Conservation (phyloP, 2,329 filamentous ascomycete species). For the Trichoderma lentiforme region DNA sequence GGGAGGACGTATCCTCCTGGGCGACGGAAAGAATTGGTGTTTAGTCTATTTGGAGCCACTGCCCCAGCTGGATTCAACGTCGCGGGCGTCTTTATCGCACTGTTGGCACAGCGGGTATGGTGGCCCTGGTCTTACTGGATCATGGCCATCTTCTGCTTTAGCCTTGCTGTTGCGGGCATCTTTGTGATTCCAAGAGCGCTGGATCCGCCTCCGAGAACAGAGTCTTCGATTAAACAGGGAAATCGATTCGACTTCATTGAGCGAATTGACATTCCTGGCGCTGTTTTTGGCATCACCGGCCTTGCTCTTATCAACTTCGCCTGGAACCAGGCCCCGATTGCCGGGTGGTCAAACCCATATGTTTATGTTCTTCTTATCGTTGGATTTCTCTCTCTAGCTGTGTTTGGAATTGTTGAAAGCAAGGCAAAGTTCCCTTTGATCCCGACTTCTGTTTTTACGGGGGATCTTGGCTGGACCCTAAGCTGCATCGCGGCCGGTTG, state of each 20-base stretch:
- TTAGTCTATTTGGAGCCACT: conserved; percentile 34
- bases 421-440: conserved; percentile 6
- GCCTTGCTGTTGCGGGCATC: conserved; percentile 27
- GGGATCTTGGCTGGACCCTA: conserved; percentile 43
- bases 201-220: not conserved
- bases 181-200: conserved; percentile 29
- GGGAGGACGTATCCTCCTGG: conserved; percentile 47
- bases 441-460: conserved; percentile 1
- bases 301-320: conserved; percentile 59
- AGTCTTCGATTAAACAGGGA: not conserved
- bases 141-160: conserved; percentile 29
- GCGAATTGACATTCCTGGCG: conserved; percentile 34
- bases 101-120: conserved; percentile 28
- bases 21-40: conserved; percentile 33
- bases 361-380: conserved; percentile 52
- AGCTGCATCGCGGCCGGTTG: conserved; percentile 48
- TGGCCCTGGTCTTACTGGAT: conserved; percentile 46
- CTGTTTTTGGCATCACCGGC: conserved; percentile 44
- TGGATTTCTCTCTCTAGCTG: conserved; percentile 47
- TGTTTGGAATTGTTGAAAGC: conserved; percentile 54
- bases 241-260: conserved; percentile 18
- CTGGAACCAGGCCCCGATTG: conserved; percentile 58
- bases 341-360: conserved; percentile 53
- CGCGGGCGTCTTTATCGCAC: conserved; percentile 28
- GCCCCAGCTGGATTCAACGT: conserved; percentile 33